Percentiles rank a stretch among this genome's conserved stretches.
Evolutionary conservation across 345 rosid genomes (phyloP).

Genomic region (Luvunga scandens): DNA sequence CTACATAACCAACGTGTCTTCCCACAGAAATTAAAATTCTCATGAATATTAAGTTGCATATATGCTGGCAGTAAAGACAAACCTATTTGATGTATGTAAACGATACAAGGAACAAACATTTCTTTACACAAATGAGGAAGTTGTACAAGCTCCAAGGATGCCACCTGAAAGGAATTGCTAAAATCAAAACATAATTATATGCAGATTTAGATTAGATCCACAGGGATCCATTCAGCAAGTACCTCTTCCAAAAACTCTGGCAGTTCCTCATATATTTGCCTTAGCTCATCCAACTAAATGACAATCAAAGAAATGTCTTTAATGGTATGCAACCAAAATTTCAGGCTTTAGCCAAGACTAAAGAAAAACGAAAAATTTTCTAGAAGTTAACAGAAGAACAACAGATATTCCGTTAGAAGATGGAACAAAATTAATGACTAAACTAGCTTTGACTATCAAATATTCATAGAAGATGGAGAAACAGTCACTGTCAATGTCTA

Average conservation of each 20-base stretch:
- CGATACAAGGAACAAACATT: constrained; percentile 58
- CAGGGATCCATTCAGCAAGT: constrained; percentile 19
- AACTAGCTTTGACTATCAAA: neutral
- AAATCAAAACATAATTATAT: constrained; percentile 14
- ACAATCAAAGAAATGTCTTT: constrained; percentile 9
- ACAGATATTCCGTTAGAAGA: neutral
- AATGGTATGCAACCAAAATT: neutral
- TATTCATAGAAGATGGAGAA: neutral
- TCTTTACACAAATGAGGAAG: constrained; percentile 55
- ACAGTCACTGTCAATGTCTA: constrained; percentile 12
- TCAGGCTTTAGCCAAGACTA: neutral
- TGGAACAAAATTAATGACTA: neutral
- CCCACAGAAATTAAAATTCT: neutral
- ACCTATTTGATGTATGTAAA: constrained; percentile 93
- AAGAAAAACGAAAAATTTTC: neutral
- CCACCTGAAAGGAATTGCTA: constrained; percentile 48
- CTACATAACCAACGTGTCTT: neutral
- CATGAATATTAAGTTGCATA: neutral
- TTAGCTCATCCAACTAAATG: constrained; percentile 81
- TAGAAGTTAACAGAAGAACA: neutral
- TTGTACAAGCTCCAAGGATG: constrained; percentile 66
- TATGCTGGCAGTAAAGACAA: constrained; percentile 21
- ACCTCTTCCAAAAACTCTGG: constrained; percentile 93
- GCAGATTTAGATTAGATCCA: constrained; percentile 14
- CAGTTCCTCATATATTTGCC: constrained; percentile 91